Conservation (phyloP, 2,329 filamentous ascomycete genomes). For the Colletotrichum gigasporum region DNA sequence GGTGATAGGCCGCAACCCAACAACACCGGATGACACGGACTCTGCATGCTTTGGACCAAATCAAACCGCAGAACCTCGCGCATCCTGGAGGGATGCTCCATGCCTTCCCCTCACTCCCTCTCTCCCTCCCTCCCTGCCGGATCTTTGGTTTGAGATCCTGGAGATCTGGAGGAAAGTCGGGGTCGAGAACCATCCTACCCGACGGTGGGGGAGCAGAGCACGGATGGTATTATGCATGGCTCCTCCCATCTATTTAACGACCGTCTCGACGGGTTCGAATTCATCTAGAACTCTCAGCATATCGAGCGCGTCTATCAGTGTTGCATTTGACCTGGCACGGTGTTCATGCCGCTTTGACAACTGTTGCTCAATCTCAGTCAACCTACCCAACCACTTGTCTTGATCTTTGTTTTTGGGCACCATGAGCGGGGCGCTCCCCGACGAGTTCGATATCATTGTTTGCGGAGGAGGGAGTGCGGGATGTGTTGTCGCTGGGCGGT, state of each 20-base stretch:
- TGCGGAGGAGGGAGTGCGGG: slow-evolving; percentile 78
- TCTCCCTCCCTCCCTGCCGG: slow-evolving; percentile 11
- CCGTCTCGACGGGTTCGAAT: slow-evolving; percentile 2
- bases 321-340: slow-evolving; percentile 19
- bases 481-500: slow-evolving; percentile 67
- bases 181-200: slow-evolving; percentile 16
- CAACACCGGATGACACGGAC: slow-evolving; percentile 27
- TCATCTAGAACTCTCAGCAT: not conserved
- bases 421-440: slow-evolving; percentile 61
- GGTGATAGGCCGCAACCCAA: slow-evolving; percentile 23
- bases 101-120: slow-evolving; percentile 11
- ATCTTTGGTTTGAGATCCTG: slow-evolving; percentile 19
- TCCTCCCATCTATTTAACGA: slow-evolving; percentile 25
- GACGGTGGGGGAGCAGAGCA: not conserved
- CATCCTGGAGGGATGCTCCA: slow-evolving; percentile 15
- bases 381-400: not conserved
- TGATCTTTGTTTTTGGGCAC: slow-evolving; percentile 8
- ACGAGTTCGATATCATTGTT: slow-evolving; percentile 85
- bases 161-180: slow-evolving; percentile 29
- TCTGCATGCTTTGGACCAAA: slow-evolving; percentile 21
- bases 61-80: slow-evolving; percentile 2
- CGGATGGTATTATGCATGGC: not conserved
- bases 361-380: not conserved
- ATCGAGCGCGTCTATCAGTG: slow-evolving; percentile 9
- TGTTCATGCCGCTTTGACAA: slow-evolving; percentile 17